phyloP scores from a whole-genome alignment of 1,284 basidiomycete species.

The Neolentinus lepideus region DNA sequence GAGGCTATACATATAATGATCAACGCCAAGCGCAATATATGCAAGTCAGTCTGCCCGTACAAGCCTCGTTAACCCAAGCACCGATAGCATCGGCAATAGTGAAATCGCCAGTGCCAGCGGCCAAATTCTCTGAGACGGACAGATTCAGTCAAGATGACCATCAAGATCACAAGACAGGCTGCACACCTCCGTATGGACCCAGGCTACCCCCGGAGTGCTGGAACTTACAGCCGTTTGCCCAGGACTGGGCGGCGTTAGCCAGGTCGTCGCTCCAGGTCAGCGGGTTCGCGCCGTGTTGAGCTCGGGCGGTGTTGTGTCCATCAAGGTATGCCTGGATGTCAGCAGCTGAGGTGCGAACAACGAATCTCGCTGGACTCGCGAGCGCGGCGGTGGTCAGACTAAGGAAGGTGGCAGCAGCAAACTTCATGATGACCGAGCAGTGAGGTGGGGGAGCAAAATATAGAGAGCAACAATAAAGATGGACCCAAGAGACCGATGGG shows the following conservation, averaged over 20 bases:
- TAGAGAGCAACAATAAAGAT: background rate
- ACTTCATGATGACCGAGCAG: background rate
- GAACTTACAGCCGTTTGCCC: conserved; percentile 58
- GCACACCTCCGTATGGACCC: conserved; percentile 52
- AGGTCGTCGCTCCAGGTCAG: conserved; percentile 53
- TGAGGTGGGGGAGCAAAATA: background rate
- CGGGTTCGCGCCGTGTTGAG: conserved; percentile 48
- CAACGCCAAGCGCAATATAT: background rate
- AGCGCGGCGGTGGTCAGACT: background rate
- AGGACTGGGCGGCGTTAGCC: conserved; percentile 49
- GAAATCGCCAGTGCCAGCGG: conserved; percentile 50
- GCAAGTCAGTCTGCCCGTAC: conserved; percentile 23
- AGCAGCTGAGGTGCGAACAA: background rate
- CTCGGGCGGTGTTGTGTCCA: conserved; percentile 53
- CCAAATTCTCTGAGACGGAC: conserved; percentile 47
- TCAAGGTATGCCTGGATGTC: conserved; percentile 30
- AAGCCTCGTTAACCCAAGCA: conserved; percentile 56
- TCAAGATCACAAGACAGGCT: background rate
- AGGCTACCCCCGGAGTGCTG: conserved; percentile 57
- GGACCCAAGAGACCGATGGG: background rate
- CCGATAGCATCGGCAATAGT: conserved; percentile 40
- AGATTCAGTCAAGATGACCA: background rate
- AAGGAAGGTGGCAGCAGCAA: background rate
- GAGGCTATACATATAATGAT: conserved; percentile 27
- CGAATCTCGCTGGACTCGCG: background rate